These are phyloP conservation scores for Pestalotiopsis sp. DNA, from an alignment of 2,329 filamentous ascomycete species.

Conservation along the genomic window DNA sequence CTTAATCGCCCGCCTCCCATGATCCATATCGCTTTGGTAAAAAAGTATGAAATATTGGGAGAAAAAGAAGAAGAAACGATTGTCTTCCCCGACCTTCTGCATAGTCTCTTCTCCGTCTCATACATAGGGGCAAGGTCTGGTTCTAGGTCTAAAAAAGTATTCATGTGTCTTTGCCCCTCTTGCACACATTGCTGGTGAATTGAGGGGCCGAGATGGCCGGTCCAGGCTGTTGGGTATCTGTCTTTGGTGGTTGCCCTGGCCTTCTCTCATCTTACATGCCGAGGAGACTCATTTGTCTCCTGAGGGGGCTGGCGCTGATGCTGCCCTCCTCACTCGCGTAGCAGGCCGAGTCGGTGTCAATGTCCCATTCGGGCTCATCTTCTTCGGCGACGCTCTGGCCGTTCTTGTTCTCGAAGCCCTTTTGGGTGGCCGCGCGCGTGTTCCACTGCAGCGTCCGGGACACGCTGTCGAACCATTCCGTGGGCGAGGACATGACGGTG, in stretches of 20 bases:
- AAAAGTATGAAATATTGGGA: not conserved
- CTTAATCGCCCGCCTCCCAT: no score
- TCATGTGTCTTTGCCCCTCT: no score
- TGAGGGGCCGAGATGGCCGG: no score
- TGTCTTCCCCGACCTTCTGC: not conserved
- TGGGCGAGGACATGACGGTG: conserved; percentile 85
- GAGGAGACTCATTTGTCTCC: conserved; percentile 74
- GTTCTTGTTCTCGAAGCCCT: conserved; percentile 70
- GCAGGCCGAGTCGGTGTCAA: conserved; percentile 82
- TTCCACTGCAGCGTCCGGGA: conserved; percentile 94
- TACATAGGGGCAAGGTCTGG: no score
- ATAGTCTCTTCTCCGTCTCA: not conserved
- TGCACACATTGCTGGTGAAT: no score
- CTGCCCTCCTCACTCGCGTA: conserved; percentile 76
- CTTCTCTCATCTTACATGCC: conserved; percentile 50
- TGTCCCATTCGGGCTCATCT: conserved; percentile 78
- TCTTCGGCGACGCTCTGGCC: conserved; percentile 49
- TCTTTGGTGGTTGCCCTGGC: not conserved
- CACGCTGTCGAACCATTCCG: conserved; percentile 97
- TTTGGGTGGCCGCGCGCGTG: conserved; percentile 87
- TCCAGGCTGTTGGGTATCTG: no score
- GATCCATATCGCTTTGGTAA: not conserved
- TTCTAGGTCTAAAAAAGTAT: no score
- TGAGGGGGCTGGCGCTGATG: conserved; percentile 66
- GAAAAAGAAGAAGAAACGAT: not conserved